A percentile compares a stretch with the other conserved stretches of the same genome.
Conservation (phyloP, 176 grass and related monocot species). For the Aegilops longissima region DNA sequence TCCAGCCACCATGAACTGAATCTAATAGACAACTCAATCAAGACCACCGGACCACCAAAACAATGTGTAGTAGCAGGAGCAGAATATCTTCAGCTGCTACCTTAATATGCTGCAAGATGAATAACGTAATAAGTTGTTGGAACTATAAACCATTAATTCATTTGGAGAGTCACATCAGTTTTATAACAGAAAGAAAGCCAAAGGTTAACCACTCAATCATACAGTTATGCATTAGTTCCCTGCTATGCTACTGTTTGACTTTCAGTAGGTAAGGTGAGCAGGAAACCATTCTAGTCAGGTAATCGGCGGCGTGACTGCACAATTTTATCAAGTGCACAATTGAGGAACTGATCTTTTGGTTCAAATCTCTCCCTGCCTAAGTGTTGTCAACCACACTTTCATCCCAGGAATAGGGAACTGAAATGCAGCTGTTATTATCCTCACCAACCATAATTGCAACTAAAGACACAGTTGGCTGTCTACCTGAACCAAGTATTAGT, state of each 20-base stretch:
- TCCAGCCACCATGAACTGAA: slow-evolving; percentile 48
- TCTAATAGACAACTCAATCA: slow-evolving; percentile 13
- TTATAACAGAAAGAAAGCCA: background rate
- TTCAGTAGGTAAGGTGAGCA: background rate
- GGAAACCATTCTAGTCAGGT: background rate
- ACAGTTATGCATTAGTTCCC: background rate
- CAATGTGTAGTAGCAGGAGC: background rate
- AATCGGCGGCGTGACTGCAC: background rate
- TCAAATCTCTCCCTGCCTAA: background rate
- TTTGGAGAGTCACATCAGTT: background rate
- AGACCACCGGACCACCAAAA: background rate
- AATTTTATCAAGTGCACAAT: background rate
- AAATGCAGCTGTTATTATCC: background rate
- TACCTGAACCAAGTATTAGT: background rate
- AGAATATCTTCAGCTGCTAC: background rate
- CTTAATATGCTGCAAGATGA: background rate
- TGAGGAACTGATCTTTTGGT: background rate
- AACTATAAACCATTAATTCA: background rate
- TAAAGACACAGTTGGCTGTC: background rate
- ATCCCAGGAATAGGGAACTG: background rate
- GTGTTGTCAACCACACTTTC: background rate
- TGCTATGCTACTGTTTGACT: background rate
- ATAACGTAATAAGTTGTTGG: background rate
- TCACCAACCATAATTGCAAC: background rate
- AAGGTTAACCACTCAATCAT: background rate